Evolutionary conservation across 177 flowering plant genomes (phyloP), one percentile per base, ranked within the genome.

Genomic region (Vitis hybrid): DNA sequence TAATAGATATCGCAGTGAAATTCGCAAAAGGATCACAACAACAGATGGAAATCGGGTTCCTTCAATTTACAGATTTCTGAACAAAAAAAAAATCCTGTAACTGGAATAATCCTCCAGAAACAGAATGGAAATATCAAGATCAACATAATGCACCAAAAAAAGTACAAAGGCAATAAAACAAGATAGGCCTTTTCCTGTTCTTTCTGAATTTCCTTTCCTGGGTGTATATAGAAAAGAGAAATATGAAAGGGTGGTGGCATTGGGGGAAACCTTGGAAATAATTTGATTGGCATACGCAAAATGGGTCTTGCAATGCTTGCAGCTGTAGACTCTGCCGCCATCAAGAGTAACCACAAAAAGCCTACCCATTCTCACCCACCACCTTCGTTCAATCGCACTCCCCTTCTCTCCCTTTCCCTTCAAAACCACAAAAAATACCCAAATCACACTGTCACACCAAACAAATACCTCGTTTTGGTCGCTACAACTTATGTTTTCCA

Each of bases 251-350:
- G 32, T 60, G 60, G 56, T 17, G 12, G 18, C 50, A 60, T 55
- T 24, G 50, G 27, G 15, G 18, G 9, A 58, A 65, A 85, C 88
- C 85, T 71, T 80, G 21, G 84, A 85, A 15, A 80, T 3, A 46
- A 83, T 74, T 52, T 85, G 81, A 11, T 81, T 74, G 13, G 50
- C 2, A 6, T 81, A 70, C 51, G 78, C 84, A 48, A 85, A 77
- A 74, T 79, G 83, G 50, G 85, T 78, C 32, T 67, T 57, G 75
- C 88, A 85, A 74, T 81, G 74, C 78, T 83, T 85, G 84, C 87
- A 83, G 72, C 80, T 75, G 18, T 85, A 85, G 60, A 78, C 48
- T 40, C 48, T 32, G 63, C 48, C 72, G 40, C 89, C 87, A 55
- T 83, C 85, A 3, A 85, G 85, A 62, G 11, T 27, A 32, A 79